A percentile compares a stretch with the other conserved stretches of the same genome.
Evolutionary conservation across 192 early-diverging fungal species (phyloP).

Genomic region (Umbelopsis ramanniana): DNA sequence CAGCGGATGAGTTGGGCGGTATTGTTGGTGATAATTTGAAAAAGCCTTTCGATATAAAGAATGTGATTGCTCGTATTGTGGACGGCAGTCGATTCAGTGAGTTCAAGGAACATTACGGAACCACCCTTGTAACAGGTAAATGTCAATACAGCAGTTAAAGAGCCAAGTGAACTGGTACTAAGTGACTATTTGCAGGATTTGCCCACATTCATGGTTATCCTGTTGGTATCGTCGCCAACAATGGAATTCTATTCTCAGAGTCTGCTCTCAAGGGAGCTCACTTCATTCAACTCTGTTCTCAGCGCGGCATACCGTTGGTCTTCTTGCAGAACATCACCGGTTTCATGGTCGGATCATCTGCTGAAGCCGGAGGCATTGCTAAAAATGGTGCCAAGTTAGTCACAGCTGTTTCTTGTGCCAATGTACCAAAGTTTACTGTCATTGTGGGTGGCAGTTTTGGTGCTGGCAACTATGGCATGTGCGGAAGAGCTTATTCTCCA

Average conservation of each 20-base stretch:
- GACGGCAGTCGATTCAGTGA: slow-evolving; percentile 91
- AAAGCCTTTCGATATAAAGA: slow-evolving; percentile 85
- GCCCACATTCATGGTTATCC: slow-evolving; percentile 88
- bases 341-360: slow-evolving; percentile 95
- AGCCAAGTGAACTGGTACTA: too few species aligned
- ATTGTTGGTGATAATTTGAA: slow-evolving; percentile 93
- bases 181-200: slow-evolving; percentile 59
- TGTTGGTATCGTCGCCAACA: slow-evolving; percentile 95
- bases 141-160: too few species aligned
- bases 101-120: slow-evolving; percentile 94
- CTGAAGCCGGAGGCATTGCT: slow-evolving; percentile 95
- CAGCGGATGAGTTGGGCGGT: slow-evolving; percentile 83
- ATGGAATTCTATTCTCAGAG: slow-evolving; percentile 95
- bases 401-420: slow-evolving; percentile 90
- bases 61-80: slow-evolving; percentile 94
- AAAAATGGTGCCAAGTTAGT: slow-evolving; percentile 98
- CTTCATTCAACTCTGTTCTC: slow-evolving; percentile 91
- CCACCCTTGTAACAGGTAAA: slow-evolving; percentile 81
- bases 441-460: slow-evolving; percentile 77
- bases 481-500: slow-evolving; percentile 90
- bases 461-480: slow-evolving; percentile 98
- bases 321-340: slow-evolving; percentile 98
- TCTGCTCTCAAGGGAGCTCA: slow-evolving; percentile 94
- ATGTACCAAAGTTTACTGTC: slow-evolving; percentile 94
- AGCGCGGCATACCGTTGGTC: slow-evolving; percentile 85